Base-by-base conservation (phyloP, 2,329 filamentous ascomycete species). In the Fusarium humuli region DNA sequence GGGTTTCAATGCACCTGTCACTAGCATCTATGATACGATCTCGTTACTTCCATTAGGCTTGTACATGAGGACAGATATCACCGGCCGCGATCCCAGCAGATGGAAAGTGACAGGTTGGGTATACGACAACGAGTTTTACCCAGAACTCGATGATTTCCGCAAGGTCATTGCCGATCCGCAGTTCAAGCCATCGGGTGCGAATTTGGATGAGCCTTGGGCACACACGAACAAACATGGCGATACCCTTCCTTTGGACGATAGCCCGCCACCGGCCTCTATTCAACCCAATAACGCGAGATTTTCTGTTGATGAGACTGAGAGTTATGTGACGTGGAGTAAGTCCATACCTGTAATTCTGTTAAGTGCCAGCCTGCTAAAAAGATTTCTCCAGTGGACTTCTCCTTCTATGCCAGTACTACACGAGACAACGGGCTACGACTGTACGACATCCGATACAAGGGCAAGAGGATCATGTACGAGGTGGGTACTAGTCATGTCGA, bases 301-400 rank as follows among this genome's bases (percentile, higher is more conserved):
- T 18, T 2, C 18, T 40, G 53, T 60, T 20, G 57, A 60, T 7
- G 40, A 29, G 3, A 30, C 29, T 3, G 57, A 60, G 23, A 60
- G 57, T 5, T 60, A 60, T 7, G 53, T 60, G 14, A 47, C 53
- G 2, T 60, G 57, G 53, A 60, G 57, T 60, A 8, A 22, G 57
- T 25, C 9, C 3, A 37, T 11, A 37, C 5, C 34, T 37, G 18
- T 37, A 10, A n/a, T 37, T 10, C 5, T 37, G 5, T 37, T 5
- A 11, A 18, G n/a, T 2, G 9, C 3, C 1, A 37, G 9, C 3
- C 9, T 37, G 34, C 34, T 37, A 1, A 37, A 10, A 10, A n/a
- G 5, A 3, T 13, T n/a, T 2, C 7, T 2, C 12, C 1, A 59
- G 57, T 59, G 57, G 57, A 59, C 2, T 59, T 59, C 3, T 37